Base-by-base conservation (phyloP, 2,329 filamentous ascomycete genomes). In the Amylocarpus encephaloides region DNA sequence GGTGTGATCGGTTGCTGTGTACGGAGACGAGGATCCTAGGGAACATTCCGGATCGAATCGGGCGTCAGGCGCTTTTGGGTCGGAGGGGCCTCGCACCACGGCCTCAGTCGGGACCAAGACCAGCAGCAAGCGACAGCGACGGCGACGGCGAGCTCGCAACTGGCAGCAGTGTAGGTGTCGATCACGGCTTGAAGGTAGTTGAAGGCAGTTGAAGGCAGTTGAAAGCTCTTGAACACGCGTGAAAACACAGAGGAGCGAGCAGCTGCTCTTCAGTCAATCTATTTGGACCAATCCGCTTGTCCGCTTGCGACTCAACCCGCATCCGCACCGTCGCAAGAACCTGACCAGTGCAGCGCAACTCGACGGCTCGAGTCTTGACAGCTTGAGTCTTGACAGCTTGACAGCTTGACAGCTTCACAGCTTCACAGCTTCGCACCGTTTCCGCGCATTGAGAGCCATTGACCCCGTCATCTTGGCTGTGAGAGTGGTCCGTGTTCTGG, bases 1-100 rank as follows among this genome's bases (percentile, higher is more conserved):
- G 38, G 44, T 38, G 22, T 30, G 44, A 46, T 46, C 44, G 44
- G 44, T 46, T 46, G 18, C 33, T 16, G 16, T 18, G 44, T 29
- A 13, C 18, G 44, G 34, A 38, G 44, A 46, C 44, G 44, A 46
- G 18, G 30, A 15, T 19, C 13, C 34, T 39, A 18, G 43, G 32
- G 13, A n/a, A 10, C 9, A n/a, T n/a, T n/a, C n/a, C n/a, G n/a
- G n/a, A n/a, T n/a, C n/a, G 11, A 40, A 15, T 5, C 38, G 3
- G 38, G 38, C 6, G 10, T 16, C 18, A 5, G 38, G 11, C 15
- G 16, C 22, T 11, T 38, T 34, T 3, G 44, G 33, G 30, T 35
- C 29, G 33, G 44, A 32, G 26, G 29, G 18, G 16, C 19, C 15
- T 11, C 9, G 12, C 10, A 19, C 4, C 3, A 16, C 38, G 3